phyloP scores from a whole-genome alignment of 2,329 filamentous ascomycete species.

The Ceratocystis diversiconidia region DNA sequence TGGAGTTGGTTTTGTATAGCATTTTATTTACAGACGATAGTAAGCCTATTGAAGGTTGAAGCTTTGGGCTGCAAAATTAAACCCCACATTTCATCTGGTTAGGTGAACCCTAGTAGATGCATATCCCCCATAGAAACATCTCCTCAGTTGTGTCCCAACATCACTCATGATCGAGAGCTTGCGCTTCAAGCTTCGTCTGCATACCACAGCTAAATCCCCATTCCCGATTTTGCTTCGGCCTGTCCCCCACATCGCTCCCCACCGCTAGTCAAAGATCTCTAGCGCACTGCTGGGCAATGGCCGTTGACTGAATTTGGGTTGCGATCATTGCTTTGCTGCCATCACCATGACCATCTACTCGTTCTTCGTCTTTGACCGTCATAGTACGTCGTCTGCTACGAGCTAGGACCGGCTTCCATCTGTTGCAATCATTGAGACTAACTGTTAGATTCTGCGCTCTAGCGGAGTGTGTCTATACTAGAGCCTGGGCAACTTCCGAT shows the following conservation, averaged over 20 bases:
- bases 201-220: not conserved
- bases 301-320: constrained; percentile 5
- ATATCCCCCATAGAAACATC: not conserved
- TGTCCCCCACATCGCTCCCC: not conserved
- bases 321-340: constrained; percentile 4
- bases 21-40: not conserved
- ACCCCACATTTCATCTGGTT: not conserved
- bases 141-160: not conserved
- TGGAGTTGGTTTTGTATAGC: not conserved
- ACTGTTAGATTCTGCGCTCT: constrained; percentile 16
- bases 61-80: not conserved
- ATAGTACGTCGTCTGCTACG: constrained; percentile 48
- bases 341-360: constrained; percentile 76
- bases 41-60: not conserved
- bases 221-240: not conserved
- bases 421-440: constrained; percentile 14
- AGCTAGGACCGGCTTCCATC: not conserved
- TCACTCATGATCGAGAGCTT: not conserved
- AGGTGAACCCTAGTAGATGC: not conserved
- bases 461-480: constrained; percentile 97
- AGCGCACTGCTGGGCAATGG: constrained; percentile 5
- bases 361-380: constrained; percentile 97
- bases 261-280: not conserved
- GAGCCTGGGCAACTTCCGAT: constrained; percentile 54
- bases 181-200: not conserved